Evolutionary conservation across 75 land plant genomes (phyloP), one percentile per base, ranked within the genome.

Genomic region (Azolla pinnata): DNA sequence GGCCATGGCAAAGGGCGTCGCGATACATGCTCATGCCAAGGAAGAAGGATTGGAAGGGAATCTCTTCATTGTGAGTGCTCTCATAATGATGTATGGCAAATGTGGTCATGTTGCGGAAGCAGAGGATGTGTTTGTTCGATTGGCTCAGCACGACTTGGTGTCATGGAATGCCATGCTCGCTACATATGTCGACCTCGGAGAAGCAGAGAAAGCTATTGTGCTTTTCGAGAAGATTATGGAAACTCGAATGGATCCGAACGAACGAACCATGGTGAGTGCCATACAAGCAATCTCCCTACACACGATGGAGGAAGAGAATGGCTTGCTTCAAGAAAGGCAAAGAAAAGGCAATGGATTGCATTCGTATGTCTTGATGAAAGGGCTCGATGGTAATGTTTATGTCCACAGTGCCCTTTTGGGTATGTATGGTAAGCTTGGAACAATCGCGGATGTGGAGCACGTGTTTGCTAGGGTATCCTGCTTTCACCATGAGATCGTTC

Each of bases 101-200:
- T 85, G 86, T 67, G 74, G 80, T 44, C 31, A 50, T 34, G 66
- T 75, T 42, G 60, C n/a, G 1, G 67, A 59, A 60, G 86, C 95
- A 24, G 34, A 44, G 10, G 67, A 55, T 27, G 67, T 76, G 44
- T 87, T 87, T 60, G 70, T 70, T 33, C 67, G 18, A 35, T 81
- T 78, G 75, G 33, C 44, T 7, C 71, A 68, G 54, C 52, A 73
- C 38, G 77, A 80, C 58, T 61, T 61, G 21, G 85, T 88, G 18
- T 70, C 84, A 7, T 84, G 84, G 81, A 87, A 87, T 59, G 77
- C 76, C 40, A 55, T 87, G 75, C 69, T 87, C 16, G 73, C 80
- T 10, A 73, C 83, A 35, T 87, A 81, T 61, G 84, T 75, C 23
- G 83, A 81, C 48, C 77, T 78, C 65, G 84, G 82, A 5, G 73